These are phyloP conservation scores for Helotiales sp. DNA, from an alignment of 2,329 filamentous ascomycete genomes.

Conservation along the genomic window DNA sequence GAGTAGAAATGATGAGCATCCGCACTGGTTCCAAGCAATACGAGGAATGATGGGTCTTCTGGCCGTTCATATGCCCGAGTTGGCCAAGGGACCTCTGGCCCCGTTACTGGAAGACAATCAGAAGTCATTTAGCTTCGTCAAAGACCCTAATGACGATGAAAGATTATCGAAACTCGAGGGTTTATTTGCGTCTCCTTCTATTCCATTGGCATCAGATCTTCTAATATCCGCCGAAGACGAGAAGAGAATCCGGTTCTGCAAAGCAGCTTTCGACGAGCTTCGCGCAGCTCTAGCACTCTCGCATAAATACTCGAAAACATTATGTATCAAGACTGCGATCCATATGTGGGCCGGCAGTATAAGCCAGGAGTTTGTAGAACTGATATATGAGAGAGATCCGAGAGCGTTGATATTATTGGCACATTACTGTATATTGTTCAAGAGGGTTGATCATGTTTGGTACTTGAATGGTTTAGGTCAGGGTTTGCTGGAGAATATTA, in stretches of 20 bases:
- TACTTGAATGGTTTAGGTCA: conserved; percentile 9
- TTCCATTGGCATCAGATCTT: not conserved
- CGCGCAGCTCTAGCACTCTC: conserved; percentile 2
- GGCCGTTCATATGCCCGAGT: not conserved
- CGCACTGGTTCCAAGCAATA: conserved; percentile 18
- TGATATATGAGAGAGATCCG: conserved; percentile 21
- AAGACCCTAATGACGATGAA: no score
- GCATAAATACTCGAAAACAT: not conserved
- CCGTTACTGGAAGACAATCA: conserved; percentile 3
- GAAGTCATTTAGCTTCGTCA: no score
- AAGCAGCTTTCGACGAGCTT: conserved; percentile 3
- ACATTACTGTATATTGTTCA: conserved; percentile 16
- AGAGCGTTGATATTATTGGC: conserved; percentile 22
- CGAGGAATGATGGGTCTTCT: conserved; percentile 13
- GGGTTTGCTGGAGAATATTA: conserved; percentile 9
- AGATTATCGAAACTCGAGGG: conserved; percentile 5
- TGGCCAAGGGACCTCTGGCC: conserved; percentile 10
- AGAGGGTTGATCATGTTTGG: conserved; percentile 11
- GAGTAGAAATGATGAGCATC: conserved; percentile 6
- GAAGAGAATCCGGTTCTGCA: not conserved
- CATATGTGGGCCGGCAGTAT: conserved; percentile 12
- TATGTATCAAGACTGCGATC: conserved; percentile 2
- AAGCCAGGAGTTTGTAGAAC: conserved; percentile 1
- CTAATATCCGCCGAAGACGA: not conserved
- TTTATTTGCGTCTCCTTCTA: conserved; percentile 2